Percentiles rank a stretch among this genome's conserved stretches.
Conservation (phyloP, 106 monocot species). For the Triglochin maritima region DNA sequence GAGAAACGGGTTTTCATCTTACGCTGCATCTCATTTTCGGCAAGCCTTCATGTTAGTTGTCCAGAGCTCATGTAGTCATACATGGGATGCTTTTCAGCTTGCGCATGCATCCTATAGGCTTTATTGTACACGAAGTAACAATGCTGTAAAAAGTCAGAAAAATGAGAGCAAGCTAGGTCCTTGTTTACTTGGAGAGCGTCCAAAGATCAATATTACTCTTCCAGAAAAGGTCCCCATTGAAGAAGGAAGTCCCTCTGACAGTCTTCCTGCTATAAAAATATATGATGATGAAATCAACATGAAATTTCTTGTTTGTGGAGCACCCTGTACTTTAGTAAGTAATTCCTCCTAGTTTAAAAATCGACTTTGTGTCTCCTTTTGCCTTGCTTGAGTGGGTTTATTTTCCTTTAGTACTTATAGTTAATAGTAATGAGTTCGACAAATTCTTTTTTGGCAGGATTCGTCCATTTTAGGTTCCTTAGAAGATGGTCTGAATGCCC, state of each 20-base stretch:
- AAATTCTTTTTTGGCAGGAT: constrained; percentile 44
- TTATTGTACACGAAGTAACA: constrained; percentile 41
- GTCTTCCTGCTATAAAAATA: constrained; percentile 60
- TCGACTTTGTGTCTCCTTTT: neutral
- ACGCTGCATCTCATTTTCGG: constrained; percentile 62
- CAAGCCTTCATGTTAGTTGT: constrained; percentile 74
- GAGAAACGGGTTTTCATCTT: constrained; percentile 60
- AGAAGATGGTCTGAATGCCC: constrained; percentile 93
- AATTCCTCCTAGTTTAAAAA: neutral
- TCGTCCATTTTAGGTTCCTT: constrained; percentile 60
- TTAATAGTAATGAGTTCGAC: neutral
- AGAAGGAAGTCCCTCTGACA: constrained; percentile 28
- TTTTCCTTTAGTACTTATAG: neutral
- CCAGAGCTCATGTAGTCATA: constrained; percentile 80
- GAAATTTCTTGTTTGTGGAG: constrained; percentile 77
- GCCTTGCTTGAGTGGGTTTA: neutral
- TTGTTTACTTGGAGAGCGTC: constrained; percentile 62
- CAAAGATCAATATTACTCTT: constrained; percentile 45
- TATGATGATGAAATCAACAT: constrained; percentile 66
- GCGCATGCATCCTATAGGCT: constrained; percentile 79
- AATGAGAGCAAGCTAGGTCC: constrained; percentile 41
- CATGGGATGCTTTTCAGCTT: constrained; percentile 94
- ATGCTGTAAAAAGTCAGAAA: constrained; percentile 29
- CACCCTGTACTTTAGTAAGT: constrained; percentile 64
- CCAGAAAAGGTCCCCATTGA: constrained; percentile 34